Evolutionary conservation across 495 filamentous ascomycete species (phyloP).

Genomic region (Xylaria scruposa): DNA sequence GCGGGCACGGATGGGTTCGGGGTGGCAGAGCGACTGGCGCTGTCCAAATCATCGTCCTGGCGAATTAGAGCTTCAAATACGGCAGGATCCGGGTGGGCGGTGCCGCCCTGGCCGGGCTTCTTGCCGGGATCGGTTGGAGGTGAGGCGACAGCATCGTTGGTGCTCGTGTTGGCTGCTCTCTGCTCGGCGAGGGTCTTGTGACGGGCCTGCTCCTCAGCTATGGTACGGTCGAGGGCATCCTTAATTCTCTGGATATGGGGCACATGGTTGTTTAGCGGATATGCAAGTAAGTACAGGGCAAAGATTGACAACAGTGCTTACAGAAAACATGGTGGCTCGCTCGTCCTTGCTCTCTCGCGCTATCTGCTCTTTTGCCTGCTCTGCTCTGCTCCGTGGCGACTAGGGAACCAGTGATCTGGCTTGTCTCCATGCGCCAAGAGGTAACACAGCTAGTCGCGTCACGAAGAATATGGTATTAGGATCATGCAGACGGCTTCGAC

Average conservation of each 20-base stretch:
- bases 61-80: conserved; percentile 85
- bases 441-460: neutral
- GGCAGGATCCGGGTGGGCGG: conserved; percentile 71
- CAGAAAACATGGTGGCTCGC: conserved; percentile 56
- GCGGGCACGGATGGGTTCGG: conserved; percentile 49
- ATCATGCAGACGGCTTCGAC: neutral
- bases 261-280: neutral
- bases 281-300: neutral
- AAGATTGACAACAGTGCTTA: conserved; percentile 32
- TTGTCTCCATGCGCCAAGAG: conserved; percentile 30
- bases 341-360: conserved; percentile 1
- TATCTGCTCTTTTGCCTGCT: neutral
- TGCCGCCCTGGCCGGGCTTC: conserved; percentile 55
- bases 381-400: neutral
- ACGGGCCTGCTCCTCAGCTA: conserved; percentile 88
- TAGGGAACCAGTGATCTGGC: neutral
- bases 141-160: conserved; percentile 15
- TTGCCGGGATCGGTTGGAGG: conserved; percentile 42
- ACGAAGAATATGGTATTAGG: neutral
- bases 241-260: conserved; percentile 70
- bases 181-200: conserved; percentile 57
- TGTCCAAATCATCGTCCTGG: conserved; percentile 71
- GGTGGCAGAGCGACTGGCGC: conserved; percentile 60
- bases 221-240: conserved; percentile 82
- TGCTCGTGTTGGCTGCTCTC: conserved; percentile 55